A percentile compares a stretch with the other conserved stretches of the same genome.
Conservation (phyloP, 305 asterid genomes). For the Striga hermonthica region DNA sequence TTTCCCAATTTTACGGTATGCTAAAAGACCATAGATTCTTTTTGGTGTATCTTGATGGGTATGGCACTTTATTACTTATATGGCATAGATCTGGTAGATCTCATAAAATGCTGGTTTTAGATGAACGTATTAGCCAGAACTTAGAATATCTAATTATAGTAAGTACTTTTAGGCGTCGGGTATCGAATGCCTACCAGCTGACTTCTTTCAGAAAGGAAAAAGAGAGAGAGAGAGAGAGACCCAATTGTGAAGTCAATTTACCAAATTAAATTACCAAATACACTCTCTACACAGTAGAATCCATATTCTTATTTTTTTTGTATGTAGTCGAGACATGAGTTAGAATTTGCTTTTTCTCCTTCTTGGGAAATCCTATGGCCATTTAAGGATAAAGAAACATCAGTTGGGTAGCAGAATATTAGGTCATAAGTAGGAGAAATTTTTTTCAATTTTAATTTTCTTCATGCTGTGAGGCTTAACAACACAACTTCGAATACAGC, state of each 20-base stretch:
- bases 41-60: too few relatives aligned
- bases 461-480: background rate
- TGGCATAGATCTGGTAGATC: too few relatives aligned
- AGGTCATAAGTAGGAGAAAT: background rate
- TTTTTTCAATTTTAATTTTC: background rate
- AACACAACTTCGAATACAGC: background rate
- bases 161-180: too few relatives aligned
- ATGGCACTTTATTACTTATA: too few relatives aligned
- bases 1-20: slow-evolving; percentile 77
- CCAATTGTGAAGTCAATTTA: slow-evolving; percentile 9
- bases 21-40: background rate
- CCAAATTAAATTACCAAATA: background rate
- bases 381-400: too few relatives aligned
- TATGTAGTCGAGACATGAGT: background rate
- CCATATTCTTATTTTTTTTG: background rate
- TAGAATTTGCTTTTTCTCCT: background rate
- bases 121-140: too few relatives aligned
- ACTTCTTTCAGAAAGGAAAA: too few relatives aligned
- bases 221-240: too few relatives aligned
- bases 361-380: background rate
- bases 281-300: background rate
- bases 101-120: too few relatives aligned
- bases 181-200: too few relatives aligned
- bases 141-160: too few relatives aligned
- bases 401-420: background rate